Base-by-base conservation (phyloP, 148 eudicot species). In the Simmondsia chinensis region DNA sequence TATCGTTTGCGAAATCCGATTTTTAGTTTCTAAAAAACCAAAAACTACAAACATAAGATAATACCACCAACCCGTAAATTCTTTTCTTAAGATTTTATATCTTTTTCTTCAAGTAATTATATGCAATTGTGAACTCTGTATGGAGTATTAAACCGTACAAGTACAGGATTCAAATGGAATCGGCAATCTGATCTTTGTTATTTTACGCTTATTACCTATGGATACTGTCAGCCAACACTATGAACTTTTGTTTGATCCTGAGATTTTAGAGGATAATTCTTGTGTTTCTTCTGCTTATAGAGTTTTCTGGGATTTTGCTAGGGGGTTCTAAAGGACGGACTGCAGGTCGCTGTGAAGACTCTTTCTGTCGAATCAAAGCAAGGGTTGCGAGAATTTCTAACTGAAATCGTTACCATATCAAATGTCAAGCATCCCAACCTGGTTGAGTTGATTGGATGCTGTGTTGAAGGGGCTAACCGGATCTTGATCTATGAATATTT, bases 361-460 rank as follows among this genome's bases (percentile, higher is more conserved):
- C 99, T 91, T 46, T 74, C 95, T 29, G 75, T 75, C 44, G 77
- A 72, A 62, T 91, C 99, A 54, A 89, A 69, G 66, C 99, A 91
- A 69, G 99, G 95, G 23, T 46, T 50, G 45, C 80, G 64, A 13
- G 94, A 91, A 54, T 91, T 91, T 68, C 61, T 86, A 48, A 54
- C 99, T 0, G 99, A 91, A 63, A 91, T 91, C 37, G 70, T 74
- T 19, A 73, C 71, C 17, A 86, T 91, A 68, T 63, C 94, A 14
- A 66, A 76, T 68, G 82, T 86, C 47, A 79, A 50, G 69, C 97
- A 89, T 58, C 82, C 70, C 52, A 76, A 84, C 65, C 77, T 89
- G 21, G 97, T 91, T 38, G 73, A 79, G 53, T 70, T 91, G 54
- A 49, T 85, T 40, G 95, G 95, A 46, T 91, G 94, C 50, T 86